Conservation (phyloP, 2,329 filamentous ascomycete species). For the Talaromyces sp. region DNA sequence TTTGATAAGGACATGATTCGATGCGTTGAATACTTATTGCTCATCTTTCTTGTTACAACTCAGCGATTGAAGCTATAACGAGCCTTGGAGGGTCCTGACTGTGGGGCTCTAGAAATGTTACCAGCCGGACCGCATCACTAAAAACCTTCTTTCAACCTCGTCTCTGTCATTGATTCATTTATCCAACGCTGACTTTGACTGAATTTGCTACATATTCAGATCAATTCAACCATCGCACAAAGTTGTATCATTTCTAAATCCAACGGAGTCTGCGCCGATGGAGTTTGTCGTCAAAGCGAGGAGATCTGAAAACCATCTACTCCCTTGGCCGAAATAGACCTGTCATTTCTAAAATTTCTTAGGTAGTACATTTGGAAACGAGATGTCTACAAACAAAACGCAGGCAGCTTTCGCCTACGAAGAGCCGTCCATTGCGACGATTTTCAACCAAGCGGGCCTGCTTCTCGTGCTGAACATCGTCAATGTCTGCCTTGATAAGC, state of each 20-base stretch:
- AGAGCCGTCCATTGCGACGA: slow-evolving; percentile 57
- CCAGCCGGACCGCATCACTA: background rate
- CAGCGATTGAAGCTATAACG: no score
- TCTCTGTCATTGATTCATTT: no score
- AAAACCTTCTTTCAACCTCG: no score
- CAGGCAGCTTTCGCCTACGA: slow-evolving; percentile 53
- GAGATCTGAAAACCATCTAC: background rate
- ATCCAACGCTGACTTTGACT: background rate
- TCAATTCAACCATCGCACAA: background rate
- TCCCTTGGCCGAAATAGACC: background rate
- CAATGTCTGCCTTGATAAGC: slow-evolving; percentile 55
- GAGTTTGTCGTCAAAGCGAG: no score
- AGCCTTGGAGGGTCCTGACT: no score
- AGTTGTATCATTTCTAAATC: background rate
- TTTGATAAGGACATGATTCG: no score
- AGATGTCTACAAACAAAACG: slow-evolving; percentile 14
- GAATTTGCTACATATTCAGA: background rate
- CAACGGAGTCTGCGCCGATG: no score
- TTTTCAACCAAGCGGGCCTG: slow-evolving; percentile 61
- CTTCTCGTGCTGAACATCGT: slow-evolving; percentile 59
- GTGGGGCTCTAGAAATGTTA: no score
- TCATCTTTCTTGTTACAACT: no score
- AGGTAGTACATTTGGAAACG: no score
- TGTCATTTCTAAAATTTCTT: no score
- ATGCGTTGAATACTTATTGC: no score